A percentile compares a stretch with the other conserved stretches of the same genome.
Conservation (phyloP, 1,284 basidiomycete species). For the Volvariella volvacea region DNA sequence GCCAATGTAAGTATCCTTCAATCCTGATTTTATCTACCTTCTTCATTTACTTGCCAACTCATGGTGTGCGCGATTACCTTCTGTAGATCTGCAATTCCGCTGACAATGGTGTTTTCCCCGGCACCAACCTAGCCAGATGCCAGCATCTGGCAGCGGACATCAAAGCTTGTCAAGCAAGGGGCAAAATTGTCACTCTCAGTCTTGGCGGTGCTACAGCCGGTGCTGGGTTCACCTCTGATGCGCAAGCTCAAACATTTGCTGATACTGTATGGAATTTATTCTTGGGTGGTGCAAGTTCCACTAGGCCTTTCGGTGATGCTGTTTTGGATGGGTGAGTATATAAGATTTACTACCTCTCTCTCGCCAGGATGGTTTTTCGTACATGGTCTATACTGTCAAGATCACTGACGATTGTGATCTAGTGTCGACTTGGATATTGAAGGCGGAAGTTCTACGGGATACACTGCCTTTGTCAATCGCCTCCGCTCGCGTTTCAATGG, state of each 20-base stretch:
- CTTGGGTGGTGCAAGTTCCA: slow-evolving; percentile 48
- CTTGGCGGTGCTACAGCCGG: slow-evolving; percentile 57
- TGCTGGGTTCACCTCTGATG: slow-evolving; percentile 43
- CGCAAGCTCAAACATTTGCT: slow-evolving; percentile 46
- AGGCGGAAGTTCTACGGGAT: slow-evolving; percentile 46
- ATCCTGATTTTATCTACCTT: neutral
- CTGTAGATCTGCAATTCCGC: too few species aligned
- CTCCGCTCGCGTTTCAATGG: slow-evolving; percentile 40
- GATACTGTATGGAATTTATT: slow-evolving; percentile 61
- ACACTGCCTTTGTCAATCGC: slow-evolving; percentile 45
- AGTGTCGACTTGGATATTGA: slow-evolving; percentile 66
- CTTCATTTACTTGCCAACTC: neutral
- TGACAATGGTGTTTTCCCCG: slow-evolving; percentile 36
- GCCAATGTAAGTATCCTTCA: slow-evolving; percentile 53
- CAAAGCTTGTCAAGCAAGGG: slow-evolving; percentile 51
- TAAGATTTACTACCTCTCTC: too few species aligned
- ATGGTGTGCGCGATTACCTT: neutral
- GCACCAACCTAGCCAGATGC: slow-evolving; percentile 52
- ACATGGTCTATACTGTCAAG: too few species aligned
- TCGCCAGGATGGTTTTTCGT: too few species aligned
- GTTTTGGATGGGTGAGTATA: slow-evolving; percentile 59
- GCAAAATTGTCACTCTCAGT: slow-evolving; percentile 60
- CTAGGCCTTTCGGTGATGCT: slow-evolving; percentile 55
- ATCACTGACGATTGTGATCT: neutral
- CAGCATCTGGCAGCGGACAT: slow-evolving; percentile 48